Conservation (phyloP, 371 early-diverging fungal genomes). For the Mucor saturninus region DNA sequence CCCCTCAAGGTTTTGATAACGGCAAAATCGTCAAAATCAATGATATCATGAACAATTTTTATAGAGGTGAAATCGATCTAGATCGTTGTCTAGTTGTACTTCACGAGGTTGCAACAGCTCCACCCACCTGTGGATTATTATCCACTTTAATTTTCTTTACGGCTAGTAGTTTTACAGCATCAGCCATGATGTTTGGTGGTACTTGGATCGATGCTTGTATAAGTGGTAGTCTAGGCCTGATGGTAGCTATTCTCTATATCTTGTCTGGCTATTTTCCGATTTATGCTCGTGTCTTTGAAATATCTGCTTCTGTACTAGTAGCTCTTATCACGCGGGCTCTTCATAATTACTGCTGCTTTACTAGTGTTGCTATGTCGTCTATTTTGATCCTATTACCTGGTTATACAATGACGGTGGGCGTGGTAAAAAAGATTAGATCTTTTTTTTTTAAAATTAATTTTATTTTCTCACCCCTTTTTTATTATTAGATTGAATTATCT, state of each 20-base stretch:
- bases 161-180: conserved; percentile 36
- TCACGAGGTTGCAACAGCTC: conserved; percentile 33
- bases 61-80: conserved; percentile 23
- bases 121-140: conserved; percentile 41
- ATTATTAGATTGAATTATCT: conserved; percentile 46
- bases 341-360: conserved; percentile 43
- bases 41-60: conserved; percentile 39
- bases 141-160: conserved; percentile 30
- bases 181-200: conserved; percentile 43
- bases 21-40: conserved; percentile 45
- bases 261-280: conserved; percentile 39
- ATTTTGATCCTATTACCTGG: conserved; percentile 72
- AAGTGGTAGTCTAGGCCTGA: conserved; percentile 33
- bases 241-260: conserved; percentile 38
- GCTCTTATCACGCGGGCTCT: conserved; percentile 42
- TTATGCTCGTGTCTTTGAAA: conserved; percentile 51
- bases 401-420: conserved; percentile 68
- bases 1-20: conserved; percentile 43
- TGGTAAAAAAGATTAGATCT: conserved; percentile 31
- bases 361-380: conserved; percentile 42
- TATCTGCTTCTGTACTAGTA: conserved; percentile 42
- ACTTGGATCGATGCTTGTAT: conserved; percentile 45
- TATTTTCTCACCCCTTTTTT: conserved; percentile 5
- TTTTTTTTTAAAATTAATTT: neutral
- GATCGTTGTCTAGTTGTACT: conserved; percentile 35